Percentiles rank a stretch among this genome's conserved stretches.
These are phyloP conservation scores for Coelastrella sp. DNA, from an alignment of 139 green algal genomes.

Conservation along the genomic window DNA sequence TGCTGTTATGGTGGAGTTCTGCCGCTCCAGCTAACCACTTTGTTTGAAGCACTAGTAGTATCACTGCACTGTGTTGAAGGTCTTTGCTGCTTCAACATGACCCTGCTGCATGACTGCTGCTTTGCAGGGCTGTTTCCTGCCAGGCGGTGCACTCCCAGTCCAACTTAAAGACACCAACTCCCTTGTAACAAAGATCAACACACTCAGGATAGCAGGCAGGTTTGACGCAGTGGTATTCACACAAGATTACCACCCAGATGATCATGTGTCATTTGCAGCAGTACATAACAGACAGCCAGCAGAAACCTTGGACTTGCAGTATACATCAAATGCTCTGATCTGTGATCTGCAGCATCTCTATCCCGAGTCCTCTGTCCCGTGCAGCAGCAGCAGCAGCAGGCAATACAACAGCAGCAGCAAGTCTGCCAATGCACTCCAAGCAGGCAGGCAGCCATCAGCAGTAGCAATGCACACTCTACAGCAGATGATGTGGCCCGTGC, in stretches of 20 bases:
- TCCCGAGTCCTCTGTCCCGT: background rate
- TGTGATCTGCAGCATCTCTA: slow-evolving; percentile 11
- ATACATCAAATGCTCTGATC: background rate
- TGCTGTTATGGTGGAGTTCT: too few relatives aligned
- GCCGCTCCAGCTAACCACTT: too few relatives aligned
- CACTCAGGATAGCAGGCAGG: background rate
- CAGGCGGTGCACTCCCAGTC: background rate
- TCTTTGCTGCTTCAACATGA: too few relatives aligned
- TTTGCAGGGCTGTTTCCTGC: slow-evolving; percentile 32
- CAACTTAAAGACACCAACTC: background rate
- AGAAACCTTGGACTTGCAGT: background rate
- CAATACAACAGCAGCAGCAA: background rate
- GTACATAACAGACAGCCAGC: slow-evolving; percentile 14
- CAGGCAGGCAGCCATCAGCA: background rate
- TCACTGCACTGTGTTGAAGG: too few relatives aligned
- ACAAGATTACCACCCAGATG: slow-evolving; percentile 12
- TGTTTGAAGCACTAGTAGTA: too few relatives aligned
- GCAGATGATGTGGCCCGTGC: slow-evolving; percentile 27
- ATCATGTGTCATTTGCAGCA: slow-evolving; percentile 31
- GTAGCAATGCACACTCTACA: background rate
- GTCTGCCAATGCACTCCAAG: background rate
- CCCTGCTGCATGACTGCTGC: too few relatives aligned
- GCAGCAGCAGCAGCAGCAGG: background rate
- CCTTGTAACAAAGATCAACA: background rate
- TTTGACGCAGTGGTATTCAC: background rate